A percentile compares a stretch with the other conserved stretches of the same genome.
Evolutionary conservation across 805 yeast genomes (phyloP).

Genomic region (Candida nonsorbophila): DNA sequence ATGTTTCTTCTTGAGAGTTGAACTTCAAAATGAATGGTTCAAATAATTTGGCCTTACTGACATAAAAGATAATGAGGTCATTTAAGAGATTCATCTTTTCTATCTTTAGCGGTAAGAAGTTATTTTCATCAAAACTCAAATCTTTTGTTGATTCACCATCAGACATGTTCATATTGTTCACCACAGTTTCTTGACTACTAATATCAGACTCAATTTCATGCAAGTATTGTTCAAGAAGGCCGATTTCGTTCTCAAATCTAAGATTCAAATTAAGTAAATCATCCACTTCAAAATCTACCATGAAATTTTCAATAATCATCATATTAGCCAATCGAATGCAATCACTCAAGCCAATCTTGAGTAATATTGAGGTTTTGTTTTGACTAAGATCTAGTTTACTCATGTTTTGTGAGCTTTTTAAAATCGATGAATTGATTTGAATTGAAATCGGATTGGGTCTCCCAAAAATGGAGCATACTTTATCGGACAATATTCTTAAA

Average conservation of each 20-base stretch:
- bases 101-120: conserved; percentile 15
- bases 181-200: neutral
- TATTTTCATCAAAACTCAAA: conserved; percentile 13
- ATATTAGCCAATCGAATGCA: conserved; percentile 44
- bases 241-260: conserved; percentile 38
- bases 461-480: conserved; percentile 46
- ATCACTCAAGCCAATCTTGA: conserved; percentile 47
- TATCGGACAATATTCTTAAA: conserved; percentile 42
- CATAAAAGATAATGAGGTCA: conserved; percentile 44
- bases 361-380: conserved; percentile 20
- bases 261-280: conserved; percentile 35
- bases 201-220: conserved; percentile 5
- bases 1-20: conserved; percentile 14
- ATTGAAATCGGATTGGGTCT: conserved; percentile 51
- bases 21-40: conserved; percentile 44
- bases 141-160: conserved; percentile 9
- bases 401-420: conserved; percentile 15
- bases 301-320: conserved; percentile 47
- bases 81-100: conserved; percentile 30
- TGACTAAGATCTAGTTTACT: conserved; percentile 12
- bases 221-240: conserved; percentile 17
- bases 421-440: conserved; percentile 26
- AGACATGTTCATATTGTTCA: conserved; percentile 1
- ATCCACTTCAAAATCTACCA: conserved; percentile 38
- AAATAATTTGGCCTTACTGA: conserved; percentile 46